phyloP scores from a whole-genome alignment of 495 filamentous ascomycete genomes.

The Penicillium diatomitis region DNA sequence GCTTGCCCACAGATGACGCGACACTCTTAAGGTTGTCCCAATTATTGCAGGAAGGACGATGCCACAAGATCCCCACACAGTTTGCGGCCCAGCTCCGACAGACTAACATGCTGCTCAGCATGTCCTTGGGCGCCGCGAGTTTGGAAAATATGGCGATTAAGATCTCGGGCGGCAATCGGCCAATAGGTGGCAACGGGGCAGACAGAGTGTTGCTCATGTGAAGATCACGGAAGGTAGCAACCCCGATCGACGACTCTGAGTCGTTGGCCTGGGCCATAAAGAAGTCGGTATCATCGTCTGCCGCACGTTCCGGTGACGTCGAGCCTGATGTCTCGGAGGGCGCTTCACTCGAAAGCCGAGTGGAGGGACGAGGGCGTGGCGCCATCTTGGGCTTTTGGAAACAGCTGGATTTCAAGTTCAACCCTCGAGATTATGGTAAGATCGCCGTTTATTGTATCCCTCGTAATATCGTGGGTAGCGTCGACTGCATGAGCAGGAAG shows the following conservation, averaged over 20 bases:
- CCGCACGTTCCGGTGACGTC: constrained; percentile 72
- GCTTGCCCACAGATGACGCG: constrained; percentile 59
- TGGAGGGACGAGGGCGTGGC: constrained; percentile 30
- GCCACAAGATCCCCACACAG: constrained; percentile 89
- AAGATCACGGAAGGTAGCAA: constrained; percentile 67
- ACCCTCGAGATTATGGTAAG: constrained; percentile 7
- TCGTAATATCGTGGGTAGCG: constrained; percentile 12
- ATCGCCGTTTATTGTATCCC: constrained; percentile 13
- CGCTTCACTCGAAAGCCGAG: constrained; percentile 38
- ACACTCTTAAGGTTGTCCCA: constrained; percentile 74
- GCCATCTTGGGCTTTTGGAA: constrained; percentile 21
- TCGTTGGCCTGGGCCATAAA: constrained; percentile 78
- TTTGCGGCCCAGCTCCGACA: constrained; percentile 90
- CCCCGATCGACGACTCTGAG: constrained; percentile 80
- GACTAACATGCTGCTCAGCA: constrained; percentile 83
- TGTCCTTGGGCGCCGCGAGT: constrained; percentile 61
- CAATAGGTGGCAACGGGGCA: constrained; percentile 57
- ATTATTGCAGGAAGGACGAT: constrained; percentile 79
- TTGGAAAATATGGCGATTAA: constrained; percentile 88
- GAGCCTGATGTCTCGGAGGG: constrained; percentile 61
- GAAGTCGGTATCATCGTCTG: constrained; percentile 90
- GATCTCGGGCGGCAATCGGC: constrained; percentile 83
- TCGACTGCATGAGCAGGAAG: constrained; percentile 9
- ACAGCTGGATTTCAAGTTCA: constrained; percentile 1
- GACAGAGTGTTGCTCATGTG: constrained; percentile 47